These are phyloP conservation scores for Geranium rotundifolium DNA, from an alignment of 345 rosid species.

Conservation along the genomic window DNA sequence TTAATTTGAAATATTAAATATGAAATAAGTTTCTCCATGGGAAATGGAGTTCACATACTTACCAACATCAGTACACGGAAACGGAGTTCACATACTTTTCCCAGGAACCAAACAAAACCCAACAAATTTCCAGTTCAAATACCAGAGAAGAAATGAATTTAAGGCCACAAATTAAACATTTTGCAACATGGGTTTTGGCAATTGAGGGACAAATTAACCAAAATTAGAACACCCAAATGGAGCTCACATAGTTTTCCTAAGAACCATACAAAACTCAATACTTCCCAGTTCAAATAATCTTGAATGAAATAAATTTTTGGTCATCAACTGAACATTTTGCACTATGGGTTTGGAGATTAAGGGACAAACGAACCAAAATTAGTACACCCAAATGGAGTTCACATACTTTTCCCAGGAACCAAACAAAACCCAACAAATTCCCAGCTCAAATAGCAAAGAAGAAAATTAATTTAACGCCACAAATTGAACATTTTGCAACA, in stretches of 20 bases:
- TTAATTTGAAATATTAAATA: no score
- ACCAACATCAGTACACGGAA: no score
- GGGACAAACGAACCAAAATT: slow-evolving; percentile 18
- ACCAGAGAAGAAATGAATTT: not conserved
- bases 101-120: not conserved
- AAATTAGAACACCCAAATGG: no score
- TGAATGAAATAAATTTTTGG: no score
- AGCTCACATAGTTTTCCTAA: not conserved
- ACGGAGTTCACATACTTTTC: not conserved
- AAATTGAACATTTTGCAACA: not conserved
- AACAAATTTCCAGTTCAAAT: no score
- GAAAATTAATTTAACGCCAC: no score
- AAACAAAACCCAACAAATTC: no score
- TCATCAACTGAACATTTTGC: not conserved
- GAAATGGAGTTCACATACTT: no score
- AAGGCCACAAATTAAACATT: no score
- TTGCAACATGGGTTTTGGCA: not conserved
- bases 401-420: not conserved
- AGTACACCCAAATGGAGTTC: not conserved
- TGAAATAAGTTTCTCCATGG: no score
- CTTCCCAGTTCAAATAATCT: no score
- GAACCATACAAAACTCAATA: not conserved
- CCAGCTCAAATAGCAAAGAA: not conserved
- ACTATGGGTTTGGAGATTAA: no score
- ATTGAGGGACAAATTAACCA: slow-evolving; percentile 20